phyloP scores from a whole-genome alignment of 306 rosid genomes.

The Cicer judaicum region DNA sequence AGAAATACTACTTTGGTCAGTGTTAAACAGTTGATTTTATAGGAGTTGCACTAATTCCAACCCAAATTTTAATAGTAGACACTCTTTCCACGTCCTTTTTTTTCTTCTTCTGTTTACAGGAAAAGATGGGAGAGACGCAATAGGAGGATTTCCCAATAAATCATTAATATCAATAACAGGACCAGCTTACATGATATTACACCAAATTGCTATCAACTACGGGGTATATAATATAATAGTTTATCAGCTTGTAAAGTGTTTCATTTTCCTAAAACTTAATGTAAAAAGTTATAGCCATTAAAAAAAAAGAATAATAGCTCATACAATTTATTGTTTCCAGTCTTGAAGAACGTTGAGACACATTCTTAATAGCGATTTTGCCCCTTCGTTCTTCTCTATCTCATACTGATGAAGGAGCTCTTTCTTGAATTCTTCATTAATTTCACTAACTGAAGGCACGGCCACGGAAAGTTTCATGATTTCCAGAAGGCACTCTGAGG shows the following conservation, averaged over 20 bases:
- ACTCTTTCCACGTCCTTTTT: too few species aligned
- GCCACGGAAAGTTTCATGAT: slow-evolving; percentile 53
- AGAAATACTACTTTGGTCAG: too few species aligned
- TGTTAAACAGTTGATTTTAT: too few species aligned
- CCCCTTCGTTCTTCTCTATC: slow-evolving; percentile 80
- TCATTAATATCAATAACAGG: not conserved
- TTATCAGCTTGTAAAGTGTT: slow-evolving; percentile 33
- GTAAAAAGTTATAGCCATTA: too few species aligned
- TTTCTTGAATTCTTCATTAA: slow-evolving; percentile 51
- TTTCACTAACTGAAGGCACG: slow-evolving; percentile 44
- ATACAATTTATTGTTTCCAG: slow-evolving; percentile 43
- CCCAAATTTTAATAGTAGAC: too few species aligned
- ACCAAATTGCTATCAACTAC: not conserved
- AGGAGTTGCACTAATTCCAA: too few species aligned
- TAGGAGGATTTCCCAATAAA: too few species aligned
- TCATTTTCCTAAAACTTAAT: slow-evolving; percentile 12
- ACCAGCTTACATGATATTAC: not conserved
- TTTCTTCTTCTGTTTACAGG: too few species aligned
- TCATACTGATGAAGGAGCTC: slow-evolving; percentile 71
- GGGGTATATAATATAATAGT: slow-evolving; percentile 9
- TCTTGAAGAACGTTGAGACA: slow-evolving; percentile 63
- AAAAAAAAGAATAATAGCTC: not conserved
- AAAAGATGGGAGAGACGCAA: too few species aligned
- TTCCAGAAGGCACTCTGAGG: slow-evolving; percentile 81
- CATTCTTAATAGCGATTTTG: slow-evolving; percentile 63